Evolutionary conservation across 2,329 filamentous ascomycete genomes (phyloP), one percentile per base, ranked within the genome.

Genomic region (Leptographium radiaticola): DNA sequence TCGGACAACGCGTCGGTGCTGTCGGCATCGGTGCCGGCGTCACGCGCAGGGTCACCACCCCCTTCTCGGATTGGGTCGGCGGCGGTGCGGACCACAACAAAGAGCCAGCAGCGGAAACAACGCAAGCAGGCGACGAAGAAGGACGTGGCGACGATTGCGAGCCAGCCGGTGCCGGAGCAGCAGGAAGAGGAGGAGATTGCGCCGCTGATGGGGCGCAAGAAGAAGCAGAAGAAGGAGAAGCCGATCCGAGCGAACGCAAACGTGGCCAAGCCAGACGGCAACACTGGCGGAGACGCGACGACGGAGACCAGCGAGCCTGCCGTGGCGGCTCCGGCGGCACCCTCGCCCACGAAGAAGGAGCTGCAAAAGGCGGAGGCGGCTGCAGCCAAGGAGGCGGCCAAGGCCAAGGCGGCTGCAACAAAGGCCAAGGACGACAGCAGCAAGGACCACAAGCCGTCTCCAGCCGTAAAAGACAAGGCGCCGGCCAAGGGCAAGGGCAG

Each of bases 141-240:
- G 61, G 82, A 86, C 54, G 76, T 75, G 3, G 75, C 73, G 18
- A 65, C 74, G 38, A 75, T 82, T 56, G 52, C 68, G 4, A 77
- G 58, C 18, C 60, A 80, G 57, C 61, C 69, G 1, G 62, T 77
- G 49, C 62, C 69, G 15, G 81, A 83, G 55, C 66, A 55, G 74
- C 13, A 55, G 13, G 54, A 60, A 7, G 73, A 79, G 51, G 69
- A 71, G 16, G 76, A 80, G 59, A 77, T 80, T 59, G 87, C 81
- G 9, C 87, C 88, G 0, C 85, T 94, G 43, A 66, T 89, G 49
- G 86, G 86, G 38, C 80, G 87, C 52, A 89, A 89, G 73, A 91
- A 89, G 74, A 93, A 91, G 70, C 80, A 87, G 65, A 89, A 87
- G 73, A 91, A 89, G 68, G 81, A 85, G 61, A 83, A 80, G 57